Evolutionary conservation across 768 basidiomycete genomes (phyloP), one percentile per base, ranked within the genome.

Genomic region (Kwoniella mangroviensis): DNA sequence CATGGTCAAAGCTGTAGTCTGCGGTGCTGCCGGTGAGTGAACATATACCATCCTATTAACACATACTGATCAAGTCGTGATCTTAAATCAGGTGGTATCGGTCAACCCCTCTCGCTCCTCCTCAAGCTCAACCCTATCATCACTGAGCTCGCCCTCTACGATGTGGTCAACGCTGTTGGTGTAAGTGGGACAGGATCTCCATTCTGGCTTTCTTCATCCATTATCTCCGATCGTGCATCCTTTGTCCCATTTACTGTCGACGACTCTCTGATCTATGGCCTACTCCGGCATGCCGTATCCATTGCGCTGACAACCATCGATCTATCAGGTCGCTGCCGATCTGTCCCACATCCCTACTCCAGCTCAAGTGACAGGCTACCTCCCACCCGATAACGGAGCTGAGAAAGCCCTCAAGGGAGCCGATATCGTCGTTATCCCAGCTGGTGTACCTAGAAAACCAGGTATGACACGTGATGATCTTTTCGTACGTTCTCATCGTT

Each of bases 401-500:
- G 77, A 80, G 71, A 71, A 69, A 78, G 94, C 97, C 21, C 88
- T 99, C 70, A 89, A 92, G 70, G 95, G 91, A 73, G 91, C 88
- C 69, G 87, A 98, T 84, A 92, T 98, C 72, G 90, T 98, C 75
- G 92, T 98, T 73, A 97, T 98, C 82, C 97, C 97, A 69, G 97
- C 97, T 85, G 97, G 97, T 88, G 96, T 99, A 72, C 97, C 97
- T 74, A 88, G 97, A 83, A 99, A 99, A 89, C 94, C 94, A 81
- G 79, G 77, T 52, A 69, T 79, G 76, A 80, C 80, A 73, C 82
- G 83, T 61, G 83, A 84, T 67, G 83, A 84, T 69, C 82, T 84
- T 54, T 84, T 84, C 76, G 81, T 83, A 56, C 66, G 82, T 79
- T 22, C 17, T 34, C 42, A 1, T 62, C 54, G 42, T 43, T 28